A percentile compares a stretch with the other conserved stretches of the same genome.
Conservation (phyloP, 352 stramenopile species). For the Phytopythium delawarense region DNA sequence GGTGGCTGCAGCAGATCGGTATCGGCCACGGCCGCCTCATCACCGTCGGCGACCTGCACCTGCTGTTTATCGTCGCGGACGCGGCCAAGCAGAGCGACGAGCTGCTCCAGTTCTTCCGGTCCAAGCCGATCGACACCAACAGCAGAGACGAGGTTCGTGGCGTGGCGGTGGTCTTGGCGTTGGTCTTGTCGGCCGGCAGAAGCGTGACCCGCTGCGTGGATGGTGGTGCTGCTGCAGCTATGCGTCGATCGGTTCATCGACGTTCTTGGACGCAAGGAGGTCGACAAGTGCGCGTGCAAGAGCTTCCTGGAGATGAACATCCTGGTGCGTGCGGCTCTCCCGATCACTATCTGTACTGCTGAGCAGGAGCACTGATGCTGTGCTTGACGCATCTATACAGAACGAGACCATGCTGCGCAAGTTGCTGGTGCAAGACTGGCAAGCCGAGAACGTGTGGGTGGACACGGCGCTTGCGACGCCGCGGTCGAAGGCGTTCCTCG, state of each 20-base stretch:
- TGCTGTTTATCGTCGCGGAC: constrained; percentile 56
- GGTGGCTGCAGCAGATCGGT: constrained; percentile 51
- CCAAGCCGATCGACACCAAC: constrained; percentile 56
- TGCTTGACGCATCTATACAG: constrained; percentile 10
- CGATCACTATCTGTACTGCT: background rate
- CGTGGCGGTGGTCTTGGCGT: background rate
- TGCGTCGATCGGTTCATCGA: constrained; percentile 77
- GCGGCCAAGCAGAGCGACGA: constrained; percentile 26
- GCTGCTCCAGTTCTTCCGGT: constrained; percentile 44
- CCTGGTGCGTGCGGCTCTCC: constrained; percentile 33
- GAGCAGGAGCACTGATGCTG: background rate
- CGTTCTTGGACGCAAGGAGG: constrained; percentile 47
- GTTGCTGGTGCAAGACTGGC: constrained; percentile 68
- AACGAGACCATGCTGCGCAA: constrained; percentile 54
- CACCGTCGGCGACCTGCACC: constrained; percentile 48
- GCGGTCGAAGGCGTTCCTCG: constrained; percentile 54
- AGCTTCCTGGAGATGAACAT: constrained; percentile 81
- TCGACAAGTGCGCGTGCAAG: constrained; percentile 38
- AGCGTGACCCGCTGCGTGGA: background rate
- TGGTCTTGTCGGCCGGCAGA: background rate
- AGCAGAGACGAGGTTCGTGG: constrained; percentile 34
- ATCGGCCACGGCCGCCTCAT: constrained; percentile 55
- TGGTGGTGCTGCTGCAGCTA: constrained; percentile 15
- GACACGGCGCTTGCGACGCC: constrained; percentile 39
- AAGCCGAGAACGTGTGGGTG: constrained; percentile 53